phyloP scores from a whole-genome alignment of 1,284 basidiomycete species.

The Marasmius tenuissimus region DNA sequence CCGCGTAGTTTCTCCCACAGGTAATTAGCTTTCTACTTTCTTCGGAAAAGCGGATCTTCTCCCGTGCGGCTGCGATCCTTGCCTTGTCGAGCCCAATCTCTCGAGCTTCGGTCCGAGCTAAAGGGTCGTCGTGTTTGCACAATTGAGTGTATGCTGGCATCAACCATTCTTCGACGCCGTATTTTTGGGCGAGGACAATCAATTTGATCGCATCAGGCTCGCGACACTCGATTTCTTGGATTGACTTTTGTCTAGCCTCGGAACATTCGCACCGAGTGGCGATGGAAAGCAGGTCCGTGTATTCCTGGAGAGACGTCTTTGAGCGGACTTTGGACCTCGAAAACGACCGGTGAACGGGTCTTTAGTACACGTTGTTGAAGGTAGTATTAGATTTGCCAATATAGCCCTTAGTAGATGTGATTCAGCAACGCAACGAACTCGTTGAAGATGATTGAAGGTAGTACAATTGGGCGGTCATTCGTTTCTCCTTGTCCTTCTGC shows the following conservation, averaged over 20 bases:
- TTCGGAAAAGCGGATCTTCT: neutral
- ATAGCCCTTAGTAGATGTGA: conserved; percentile 8
- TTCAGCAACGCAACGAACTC: conserved; percentile 9
- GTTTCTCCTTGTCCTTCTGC: neutral
- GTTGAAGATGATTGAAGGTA: neutral
- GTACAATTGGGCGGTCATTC: neutral
- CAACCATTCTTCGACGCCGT: conserved; percentile 3
- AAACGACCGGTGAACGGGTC: neutral
- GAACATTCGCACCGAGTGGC: conserved; percentile 1
- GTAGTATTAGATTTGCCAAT: too few relatives aligned
- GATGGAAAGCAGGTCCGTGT: conserved; percentile 3
- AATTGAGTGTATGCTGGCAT: conserved; percentile 5
- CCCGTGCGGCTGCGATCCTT: conserved; percentile 2
- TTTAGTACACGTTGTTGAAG: neutral
- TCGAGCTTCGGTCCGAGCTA: conserved; percentile 1
- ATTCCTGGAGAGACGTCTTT: conserved; percentile 1
- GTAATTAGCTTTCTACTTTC: neutral
- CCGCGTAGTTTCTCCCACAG: neutral
- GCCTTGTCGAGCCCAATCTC: conserved; percentile 4
- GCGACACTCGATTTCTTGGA: conserved; percentile 1
- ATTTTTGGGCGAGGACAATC: conserved; percentile 7
- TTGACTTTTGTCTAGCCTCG: conserved; percentile 1
- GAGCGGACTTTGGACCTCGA: conserved; percentile 2
- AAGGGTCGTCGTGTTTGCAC: conserved; percentile 1
- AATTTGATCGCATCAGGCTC: neutral